Conservation (phyloP, 805 yeast genomes). For the Lachancea sp. region DNA sequence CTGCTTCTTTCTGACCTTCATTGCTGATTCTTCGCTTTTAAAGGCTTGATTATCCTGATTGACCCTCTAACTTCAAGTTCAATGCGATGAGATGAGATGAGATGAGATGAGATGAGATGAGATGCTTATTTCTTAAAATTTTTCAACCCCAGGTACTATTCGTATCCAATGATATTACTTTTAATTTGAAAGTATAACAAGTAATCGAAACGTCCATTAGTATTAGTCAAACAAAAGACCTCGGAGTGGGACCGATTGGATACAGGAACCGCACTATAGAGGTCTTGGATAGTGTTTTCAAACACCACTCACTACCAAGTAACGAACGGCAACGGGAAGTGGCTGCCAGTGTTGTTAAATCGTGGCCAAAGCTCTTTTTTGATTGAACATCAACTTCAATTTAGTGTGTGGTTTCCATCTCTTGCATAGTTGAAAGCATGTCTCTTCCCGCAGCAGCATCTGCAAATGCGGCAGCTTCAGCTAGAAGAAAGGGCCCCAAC, state of each 20-base stretch:
- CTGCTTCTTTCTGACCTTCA: slow-evolving; percentile 55
- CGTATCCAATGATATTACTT: too few relatives aligned
- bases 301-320: background rate
- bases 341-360: too few relatives aligned
- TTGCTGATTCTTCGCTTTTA: slow-evolving; percentile 10
- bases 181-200: too few relatives aligned
- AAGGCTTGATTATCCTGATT: background rate
- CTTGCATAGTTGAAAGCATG: slow-evolving; percentile 1
- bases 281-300: background rate
- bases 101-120: background rate
- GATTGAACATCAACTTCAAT: background rate
- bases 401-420: background rate
- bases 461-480: slow-evolving; percentile 13
- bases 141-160: background rate
- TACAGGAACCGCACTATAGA: too few relatives aligned
- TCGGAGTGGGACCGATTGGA: too few relatives aligned
- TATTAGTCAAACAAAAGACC: too few relatives aligned
- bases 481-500: slow-evolving; percentile 55
- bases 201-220: too few relatives aligned
- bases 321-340: too few relatives aligned
- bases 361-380: background rate
- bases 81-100: slow-evolving; percentile 6
- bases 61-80: too few relatives aligned
- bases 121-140: background rate
- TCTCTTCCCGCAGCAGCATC: slow-evolving; percentile 12